Base-by-base conservation (phyloP, 179 eudicot genomes). In the Carnegiea gigantea region DNA sequence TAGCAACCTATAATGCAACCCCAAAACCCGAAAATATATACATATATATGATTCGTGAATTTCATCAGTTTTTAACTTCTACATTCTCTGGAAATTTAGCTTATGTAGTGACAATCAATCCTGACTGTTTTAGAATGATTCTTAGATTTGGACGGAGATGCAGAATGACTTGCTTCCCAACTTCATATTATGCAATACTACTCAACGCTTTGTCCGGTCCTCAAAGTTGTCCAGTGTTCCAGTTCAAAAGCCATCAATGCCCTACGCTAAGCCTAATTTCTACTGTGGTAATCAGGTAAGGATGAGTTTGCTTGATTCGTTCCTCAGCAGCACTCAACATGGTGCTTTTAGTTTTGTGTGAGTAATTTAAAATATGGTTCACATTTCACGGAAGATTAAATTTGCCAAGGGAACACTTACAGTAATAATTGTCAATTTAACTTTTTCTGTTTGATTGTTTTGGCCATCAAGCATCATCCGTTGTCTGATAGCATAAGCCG, bases 91-190 rank as follows among this genome's bases (percentile, higher is more conserved):
- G 44, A 36, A 30, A 17, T 15, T 70, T 30, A 5, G n/a, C 73
- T 70, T 12, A 12, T 67, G 24, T 65, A n/a, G 26, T 33, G 33
- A 57, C 49, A 33, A 62, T 74, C 51, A 40, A 59, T 75, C 9
- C 73, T 79, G 70, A 76, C 74, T 75, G 20, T 14, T 73, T 77
- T 77, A 59, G n/a, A n/a, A n/a, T 24, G 54, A 74, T 76, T 77
- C 80, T 44, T 82, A 96, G 99, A 89, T 94, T 81, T 96, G 99
- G 98, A 88, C 97, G 17, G 99, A 93, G 89, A 95, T 96, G 97
- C 98, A 96, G 88, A 94, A 83, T 91, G 99, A 96, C 87, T 96
- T 96, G 88, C 89, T 96, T 79, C 99, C 97, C 33, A 91, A 94
- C 86, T 96, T 93, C 87, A 93, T 92, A 70, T 90, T 96, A 13